A percentile compares a stretch with the other conserved stretches of the same genome.
Evolutionary conservation across 345 rosid species (phyloP).

Genomic region (Camelina hispida): DNA sequence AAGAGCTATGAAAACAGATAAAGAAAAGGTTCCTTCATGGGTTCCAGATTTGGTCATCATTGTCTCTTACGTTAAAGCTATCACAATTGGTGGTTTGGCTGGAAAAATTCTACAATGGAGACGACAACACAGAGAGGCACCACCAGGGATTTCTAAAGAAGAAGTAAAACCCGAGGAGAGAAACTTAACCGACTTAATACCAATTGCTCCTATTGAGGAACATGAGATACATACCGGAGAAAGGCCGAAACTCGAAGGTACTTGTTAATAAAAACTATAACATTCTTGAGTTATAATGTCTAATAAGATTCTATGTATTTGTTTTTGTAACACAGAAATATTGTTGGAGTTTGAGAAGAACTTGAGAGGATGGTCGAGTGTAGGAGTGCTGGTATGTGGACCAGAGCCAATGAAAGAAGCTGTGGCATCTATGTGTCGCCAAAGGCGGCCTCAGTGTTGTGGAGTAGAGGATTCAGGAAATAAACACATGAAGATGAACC

Average conservation of each 20-base stretch:
- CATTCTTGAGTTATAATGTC: not conserved
- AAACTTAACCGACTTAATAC: slow-evolving; percentile 35
- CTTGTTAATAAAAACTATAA: not conserved
- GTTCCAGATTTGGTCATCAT: slow-evolving; percentile 63
- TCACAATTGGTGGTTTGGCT: slow-evolving; percentile 46
- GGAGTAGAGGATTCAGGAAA: slow-evolving; percentile 10
- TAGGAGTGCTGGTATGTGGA: slow-evolving; percentile 85
- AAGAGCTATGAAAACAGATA: slow-evolving; percentile 45
- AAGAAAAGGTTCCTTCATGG: slow-evolving; percentile 72
- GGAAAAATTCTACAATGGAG: slow-evolving; percentile 65
- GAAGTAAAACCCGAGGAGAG: slow-evolving; percentile 41
- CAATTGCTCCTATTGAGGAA: slow-evolving; percentile 44
- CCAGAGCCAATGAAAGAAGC: slow-evolving; percentile 73
- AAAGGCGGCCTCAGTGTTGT: slow-evolving; percentile 26
- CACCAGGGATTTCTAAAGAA: slow-evolving; percentile 45
- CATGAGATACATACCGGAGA: slow-evolving; percentile 68
- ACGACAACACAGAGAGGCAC: slow-evolving; percentile 51
- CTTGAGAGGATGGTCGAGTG: slow-evolving; percentile 49
- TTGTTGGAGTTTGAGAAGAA: slow-evolving; percentile 55
- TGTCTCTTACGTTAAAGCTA: slow-evolving; percentile 56
- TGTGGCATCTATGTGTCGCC: slow-evolving; percentile 51
- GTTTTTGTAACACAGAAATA: slow-evolving; percentile 50
- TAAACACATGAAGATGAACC: slow-evolving; percentile 22
- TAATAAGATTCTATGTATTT: not conserved
- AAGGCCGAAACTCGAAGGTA: slow-evolving; percentile 85